Conservation (phyloP, 495 filamentous ascomycete species). For the Sabuloglossum arenarium region DNA sequence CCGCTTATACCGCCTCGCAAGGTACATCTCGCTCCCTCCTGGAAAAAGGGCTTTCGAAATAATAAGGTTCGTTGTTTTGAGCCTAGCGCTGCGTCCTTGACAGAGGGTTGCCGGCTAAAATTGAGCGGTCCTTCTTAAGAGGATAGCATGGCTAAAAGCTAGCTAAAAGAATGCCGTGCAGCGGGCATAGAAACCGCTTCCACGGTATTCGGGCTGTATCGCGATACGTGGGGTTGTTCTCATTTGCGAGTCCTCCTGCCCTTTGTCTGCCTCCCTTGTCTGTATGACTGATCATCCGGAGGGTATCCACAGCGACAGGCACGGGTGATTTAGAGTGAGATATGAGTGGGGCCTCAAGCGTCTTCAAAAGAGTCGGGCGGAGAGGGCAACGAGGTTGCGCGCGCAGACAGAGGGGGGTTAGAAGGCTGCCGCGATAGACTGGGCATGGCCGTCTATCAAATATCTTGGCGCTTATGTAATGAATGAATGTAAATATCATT, state of each 20-base stretch:
- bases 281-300: background rate
- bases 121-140: too few species aligned
- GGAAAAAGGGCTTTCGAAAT: constrained; percentile 23
- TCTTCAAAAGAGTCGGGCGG: background rate
- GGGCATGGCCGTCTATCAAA: background rate
- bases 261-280: background rate
- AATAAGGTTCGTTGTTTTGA: constrained; percentile 48
- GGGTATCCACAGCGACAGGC: background rate
- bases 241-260: background rate
- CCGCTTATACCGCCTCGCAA: constrained; percentile 32
- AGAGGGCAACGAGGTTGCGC: background rate
- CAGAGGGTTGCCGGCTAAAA: too few species aligned
- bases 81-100: too few species aligned
- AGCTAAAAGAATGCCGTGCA: too few species aligned
- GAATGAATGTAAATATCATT: too few species aligned
- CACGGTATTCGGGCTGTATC: too few species aligned
- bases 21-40: constrained; percentile 25
- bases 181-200: too few species aligned
- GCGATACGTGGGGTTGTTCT: too few species aligned
- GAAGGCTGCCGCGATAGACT: background rate
- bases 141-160: too few species aligned
- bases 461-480: too few species aligned
- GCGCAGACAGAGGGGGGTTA: background rate
- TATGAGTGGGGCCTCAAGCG: background rate
- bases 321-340: background rate